Evolutionary conservation across 2,329 filamentous ascomycete species (phyloP).

Genomic region (Microascus cirrosus): DNA sequence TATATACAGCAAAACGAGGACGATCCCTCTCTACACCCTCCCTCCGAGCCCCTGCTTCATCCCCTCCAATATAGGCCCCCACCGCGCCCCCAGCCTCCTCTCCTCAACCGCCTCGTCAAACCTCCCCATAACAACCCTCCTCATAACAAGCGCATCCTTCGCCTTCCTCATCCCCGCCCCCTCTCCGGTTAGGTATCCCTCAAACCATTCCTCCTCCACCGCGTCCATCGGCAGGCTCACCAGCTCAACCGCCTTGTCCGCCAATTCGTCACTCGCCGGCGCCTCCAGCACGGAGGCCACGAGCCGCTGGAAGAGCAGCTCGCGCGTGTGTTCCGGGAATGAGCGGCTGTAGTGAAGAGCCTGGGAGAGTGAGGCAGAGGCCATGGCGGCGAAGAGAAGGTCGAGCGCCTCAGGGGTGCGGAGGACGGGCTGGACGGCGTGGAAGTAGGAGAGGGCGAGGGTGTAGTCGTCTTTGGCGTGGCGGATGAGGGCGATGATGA

Average conservation of each 20-base stretch:
- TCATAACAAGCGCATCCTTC: slow-evolving; percentile 64
- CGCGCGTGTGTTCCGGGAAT: slow-evolving; percentile 49
- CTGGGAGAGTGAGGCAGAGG: slow-evolving; percentile 56
- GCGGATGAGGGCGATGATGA: slow-evolving; percentile 57
- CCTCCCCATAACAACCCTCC: slow-evolving; percentile 57
- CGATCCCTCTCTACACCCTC: not conserved
- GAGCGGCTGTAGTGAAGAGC: slow-evolving; percentile 63
- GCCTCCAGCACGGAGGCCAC: slow-evolving; percentile 45
- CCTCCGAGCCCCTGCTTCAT: slow-evolving; percentile 31
- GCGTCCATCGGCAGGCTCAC: slow-evolving; percentile 61
- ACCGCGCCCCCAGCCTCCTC: slow-evolving; percentile 29
- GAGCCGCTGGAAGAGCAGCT: slow-evolving; percentile 55
- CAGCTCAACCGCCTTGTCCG: slow-evolving; percentile 54
- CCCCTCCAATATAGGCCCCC: slow-evolving; percentile 38
- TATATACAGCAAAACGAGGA: not conserved
- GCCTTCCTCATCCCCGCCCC: slow-evolving; percentile 54
- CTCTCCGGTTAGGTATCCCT: slow-evolving; percentile 54
- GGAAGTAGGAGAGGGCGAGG: slow-evolving; percentile 67
- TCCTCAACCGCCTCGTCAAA: slow-evolving; percentile 35
- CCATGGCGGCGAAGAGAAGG: slow-evolving; percentile 59
- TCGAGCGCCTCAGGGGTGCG: slow-evolving; percentile 49
- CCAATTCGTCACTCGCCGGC: slow-evolving; percentile 23
- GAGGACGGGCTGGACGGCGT: slow-evolving; percentile 64
- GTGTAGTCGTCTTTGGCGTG: slow-evolving; percentile 52
- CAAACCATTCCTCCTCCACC: slow-evolving; percentile 65